Percentiles rank a stretch among this genome's conserved stretches.
Conservation (phyloP, 805 yeast genomes). For the Nakazawaea ambrosiae region DNA sequence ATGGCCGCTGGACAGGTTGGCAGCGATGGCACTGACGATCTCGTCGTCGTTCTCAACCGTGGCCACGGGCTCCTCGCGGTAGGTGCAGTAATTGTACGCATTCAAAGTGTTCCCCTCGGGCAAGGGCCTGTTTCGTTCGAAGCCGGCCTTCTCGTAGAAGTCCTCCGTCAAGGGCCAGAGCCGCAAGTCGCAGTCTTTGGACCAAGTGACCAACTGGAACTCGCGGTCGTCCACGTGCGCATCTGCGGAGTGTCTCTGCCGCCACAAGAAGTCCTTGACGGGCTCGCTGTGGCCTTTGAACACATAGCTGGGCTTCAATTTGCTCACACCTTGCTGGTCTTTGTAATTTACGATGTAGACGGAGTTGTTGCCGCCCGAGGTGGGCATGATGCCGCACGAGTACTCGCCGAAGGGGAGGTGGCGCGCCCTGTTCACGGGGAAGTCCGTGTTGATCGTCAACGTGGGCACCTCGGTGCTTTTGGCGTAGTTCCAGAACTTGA, state of each 20-base stretch:
- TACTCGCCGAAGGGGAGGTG: constrained; percentile 79
- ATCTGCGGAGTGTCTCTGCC: constrained; percentile 48
- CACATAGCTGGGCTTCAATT: constrained; percentile 44
- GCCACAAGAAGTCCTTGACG: constrained; percentile 84
- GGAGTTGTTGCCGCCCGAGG: constrained; percentile 74
- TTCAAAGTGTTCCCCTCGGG: constrained; percentile 26
- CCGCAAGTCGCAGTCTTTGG: constrained; percentile 77
- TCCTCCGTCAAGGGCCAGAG: constrained; percentile 66
- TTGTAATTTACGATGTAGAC: constrained; percentile 48
- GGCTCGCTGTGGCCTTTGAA: constrained; percentile 83
- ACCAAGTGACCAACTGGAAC: constrained; percentile 91
- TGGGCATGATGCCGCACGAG: constrained; percentile 85
- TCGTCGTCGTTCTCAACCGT: not conserved
- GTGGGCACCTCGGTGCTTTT: constrained; percentile 36
- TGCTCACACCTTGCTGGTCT: constrained; percentile 26
- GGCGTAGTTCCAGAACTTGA: constrained; percentile 74
- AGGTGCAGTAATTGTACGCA: constrained; percentile 33
- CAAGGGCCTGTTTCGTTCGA: constrained; percentile 29
- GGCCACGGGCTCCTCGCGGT: constrained; percentile 40
- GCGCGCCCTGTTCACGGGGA: constrained; percentile 86
- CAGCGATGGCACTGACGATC: constrained; percentile 7
- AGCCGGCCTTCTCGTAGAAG: constrained; percentile 39
- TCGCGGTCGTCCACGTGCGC: constrained; percentile 60
- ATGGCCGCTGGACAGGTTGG: constrained; percentile 12
- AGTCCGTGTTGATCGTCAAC: constrained; percentile 59